These are phyloP conservation scores for Hyphopichia burtonii DNA, from an alignment of 1,139 yeast genomes.

Conservation along the genomic window DNA sequence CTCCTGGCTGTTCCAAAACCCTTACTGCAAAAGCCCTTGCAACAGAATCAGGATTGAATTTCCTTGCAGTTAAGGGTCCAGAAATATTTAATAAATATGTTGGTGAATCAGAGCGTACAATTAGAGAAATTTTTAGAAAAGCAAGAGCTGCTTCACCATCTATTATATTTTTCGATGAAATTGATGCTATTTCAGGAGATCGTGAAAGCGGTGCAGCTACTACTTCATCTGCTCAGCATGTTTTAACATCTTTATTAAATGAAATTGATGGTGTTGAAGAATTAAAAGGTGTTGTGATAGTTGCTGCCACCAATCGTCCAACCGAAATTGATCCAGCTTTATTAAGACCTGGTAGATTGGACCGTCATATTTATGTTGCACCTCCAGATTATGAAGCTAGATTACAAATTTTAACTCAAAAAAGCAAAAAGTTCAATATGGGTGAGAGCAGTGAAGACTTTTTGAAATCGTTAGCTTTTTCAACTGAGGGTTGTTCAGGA, in stretches of 20 bases:
- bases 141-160: slow-evolving; percentile 94
- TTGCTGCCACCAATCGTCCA: slow-evolving; percentile 95
- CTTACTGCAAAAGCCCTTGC: slow-evolving; percentile 93
- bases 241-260: slow-evolving; percentile 81
- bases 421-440: slow-evolving; percentile 58
- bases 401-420: slow-evolving; percentile 67
- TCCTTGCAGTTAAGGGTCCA: slow-evolving; percentile 93
- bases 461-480: slow-evolving; percentile 43
- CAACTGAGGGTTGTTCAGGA: slow-evolving; percentile 95
- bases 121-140: slow-evolving; percentile 84
- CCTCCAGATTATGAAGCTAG: slow-evolving; percentile 88
- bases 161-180: slow-evolving; percentile 90
- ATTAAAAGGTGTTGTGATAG: slow-evolving; percentile 83
- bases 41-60: slow-evolving; percentile 89
- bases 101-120: slow-evolving; percentile 89
- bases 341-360: slow-evolving; percentile 90
- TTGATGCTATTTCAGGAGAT: slow-evolving; percentile 84
- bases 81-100: slow-evolving; percentile 92
- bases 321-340: slow-evolving; percentile 89
- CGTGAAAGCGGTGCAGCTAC: slow-evolving; percentile 59
- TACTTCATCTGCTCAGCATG: slow-evolving; percentile 79
- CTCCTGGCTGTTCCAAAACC: slow-evolving; percentile 96
- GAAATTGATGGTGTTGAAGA: slow-evolving; percentile 98
- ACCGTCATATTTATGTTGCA: slow-evolving; percentile 84
- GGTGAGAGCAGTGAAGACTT: slow-evolving; percentile 33